phyloP scores from a whole-genome alignment of 2,329 filamentous ascomycete species.

The Grosmannia serpens region DNA sequence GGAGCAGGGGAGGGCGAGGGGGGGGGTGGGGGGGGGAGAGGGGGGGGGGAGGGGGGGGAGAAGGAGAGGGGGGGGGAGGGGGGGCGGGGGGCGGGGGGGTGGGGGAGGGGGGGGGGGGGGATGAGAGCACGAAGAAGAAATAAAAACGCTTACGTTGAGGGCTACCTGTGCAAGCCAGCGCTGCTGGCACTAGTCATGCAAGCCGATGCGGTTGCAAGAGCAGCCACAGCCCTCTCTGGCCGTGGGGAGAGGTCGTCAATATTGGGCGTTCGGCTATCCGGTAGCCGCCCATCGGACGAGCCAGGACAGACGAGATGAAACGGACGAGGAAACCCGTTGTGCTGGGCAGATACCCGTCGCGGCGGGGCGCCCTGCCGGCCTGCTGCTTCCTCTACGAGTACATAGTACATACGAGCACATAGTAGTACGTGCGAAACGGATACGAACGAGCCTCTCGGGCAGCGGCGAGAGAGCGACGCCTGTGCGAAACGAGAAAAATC shows the following conservation, averaged over 20 bases:
- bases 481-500: too few relatives aligned
- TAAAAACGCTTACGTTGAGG: background rate
- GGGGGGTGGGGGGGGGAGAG: background rate
- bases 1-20: background rate
- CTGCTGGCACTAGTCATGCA: background rate
- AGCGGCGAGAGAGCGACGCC: too few relatives aligned
- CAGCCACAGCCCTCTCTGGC: background rate
- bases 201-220: background rate
- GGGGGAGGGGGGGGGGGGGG: background rate
- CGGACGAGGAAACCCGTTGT: background rate
- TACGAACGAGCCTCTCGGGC: too few relatives aligned
- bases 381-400: background rate
- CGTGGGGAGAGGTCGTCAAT: background rate
- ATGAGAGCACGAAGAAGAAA: background rate
- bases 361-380: background rate
- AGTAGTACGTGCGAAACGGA: too few relatives aligned
- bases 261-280: background rate
- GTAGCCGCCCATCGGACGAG: background rate
- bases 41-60: background rate
- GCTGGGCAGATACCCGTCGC: background rate
- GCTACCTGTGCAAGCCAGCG: background rate
- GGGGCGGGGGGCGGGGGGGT: background rate
- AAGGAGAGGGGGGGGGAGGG: background rate
- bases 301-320: too few relatives aligned
- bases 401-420: too few relatives aligned